Evolutionary conservation across 1,284 basidiomycete genomes (phyloP).

Genomic region (Coniferiporia sulphurascens): DNA sequence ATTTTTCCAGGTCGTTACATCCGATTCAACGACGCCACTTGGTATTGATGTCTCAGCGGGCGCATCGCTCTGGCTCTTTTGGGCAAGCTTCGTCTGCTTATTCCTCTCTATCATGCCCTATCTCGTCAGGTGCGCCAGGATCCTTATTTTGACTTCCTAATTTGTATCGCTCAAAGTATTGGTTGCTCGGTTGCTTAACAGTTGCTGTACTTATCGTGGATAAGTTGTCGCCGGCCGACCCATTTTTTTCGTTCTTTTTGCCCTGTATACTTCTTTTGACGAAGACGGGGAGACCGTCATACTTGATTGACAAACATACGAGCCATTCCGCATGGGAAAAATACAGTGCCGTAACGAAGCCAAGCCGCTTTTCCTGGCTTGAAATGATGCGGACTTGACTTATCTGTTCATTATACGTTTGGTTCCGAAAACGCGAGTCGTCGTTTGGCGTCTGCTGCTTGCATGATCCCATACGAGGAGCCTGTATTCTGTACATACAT

Average conservation of each 20-base stretch:
- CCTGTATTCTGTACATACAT: background rate
- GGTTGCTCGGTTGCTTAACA: slow-evolving; percentile 23
- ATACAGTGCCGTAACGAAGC: no score
- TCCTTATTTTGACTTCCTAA: background rate
- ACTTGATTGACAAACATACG: no score
- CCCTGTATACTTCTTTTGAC: no score
- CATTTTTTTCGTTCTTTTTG: no score
- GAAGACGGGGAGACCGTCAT: no score
- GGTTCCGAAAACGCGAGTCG: no score
- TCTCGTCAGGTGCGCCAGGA: slow-evolving; percentile 49
- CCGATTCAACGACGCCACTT: slow-evolving; percentile 41
- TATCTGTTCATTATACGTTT: no score
- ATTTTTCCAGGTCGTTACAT: slow-evolving; percentile 22
- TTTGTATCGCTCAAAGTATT: background rate
- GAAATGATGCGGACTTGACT: no score
- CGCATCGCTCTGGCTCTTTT: slow-evolving; percentile 55
- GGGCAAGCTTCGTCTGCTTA: slow-evolving; percentile 66
- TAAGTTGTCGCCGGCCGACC: slow-evolving; percentile 24
- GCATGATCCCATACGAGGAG: no score
- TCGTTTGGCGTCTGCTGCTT: no score
- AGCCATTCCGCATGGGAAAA: no score
- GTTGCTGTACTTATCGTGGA: slow-evolving; percentile 69
- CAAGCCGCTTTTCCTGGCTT: no score
- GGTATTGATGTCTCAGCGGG: slow-evolving; percentile 62
- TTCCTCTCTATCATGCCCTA: slow-evolving; percentile 64